Conservation (phyloP, 768 basidiomycete species). For the Leccinum disarticulatum region DNA sequence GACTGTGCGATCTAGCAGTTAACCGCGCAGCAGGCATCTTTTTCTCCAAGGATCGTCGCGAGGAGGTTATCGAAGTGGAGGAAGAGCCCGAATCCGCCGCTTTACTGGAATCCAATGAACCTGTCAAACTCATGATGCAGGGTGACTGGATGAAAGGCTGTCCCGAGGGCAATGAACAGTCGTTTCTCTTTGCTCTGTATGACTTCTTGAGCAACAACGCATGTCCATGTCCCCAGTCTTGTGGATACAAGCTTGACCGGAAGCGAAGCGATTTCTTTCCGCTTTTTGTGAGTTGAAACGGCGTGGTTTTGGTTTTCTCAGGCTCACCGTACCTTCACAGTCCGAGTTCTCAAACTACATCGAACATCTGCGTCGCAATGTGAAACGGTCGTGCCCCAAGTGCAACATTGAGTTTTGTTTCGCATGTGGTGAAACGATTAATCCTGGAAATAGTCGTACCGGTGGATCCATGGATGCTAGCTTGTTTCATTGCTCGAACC, state of each 20-base stretch:
- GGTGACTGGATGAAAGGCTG: constrained; percentile 98
- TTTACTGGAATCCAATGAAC: constrained; percentile 44
- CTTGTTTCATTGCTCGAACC: constrained; percentile 85
- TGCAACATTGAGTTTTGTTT: constrained; percentile 67
- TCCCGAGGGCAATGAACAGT: constrained; percentile 90
- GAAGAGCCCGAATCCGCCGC: constrained; percentile 62
- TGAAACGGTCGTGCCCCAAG: constrained; percentile 59
- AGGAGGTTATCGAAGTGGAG: constrained; percentile 90
- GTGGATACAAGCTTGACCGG: constrained; percentile 60
- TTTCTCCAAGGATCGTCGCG: constrained; percentile 91
- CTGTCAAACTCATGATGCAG: constrained; percentile 72
- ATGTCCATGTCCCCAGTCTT: constrained; percentile 73
- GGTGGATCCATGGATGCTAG: constrained; percentile 50
- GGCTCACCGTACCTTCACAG: constrained; percentile 40
- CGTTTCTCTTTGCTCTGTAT: constrained; percentile 83
- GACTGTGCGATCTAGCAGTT: constrained; percentile 2
- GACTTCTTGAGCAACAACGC: constrained; percentile 62
- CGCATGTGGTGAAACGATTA: constrained; percentile 72
- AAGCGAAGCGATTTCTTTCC: constrained; percentile 80
- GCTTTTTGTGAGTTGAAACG: constrained; percentile 61
- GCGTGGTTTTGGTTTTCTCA: not conserved
- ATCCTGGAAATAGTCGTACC: constrained; percentile 43
- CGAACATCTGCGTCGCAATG: constrained; percentile 54
- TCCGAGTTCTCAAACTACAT: constrained; percentile 71
- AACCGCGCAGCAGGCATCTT: constrained; percentile 64